phyloP scores from a whole-genome alignment of 805 yeast genomes.

The Candida maltosa region DNA sequence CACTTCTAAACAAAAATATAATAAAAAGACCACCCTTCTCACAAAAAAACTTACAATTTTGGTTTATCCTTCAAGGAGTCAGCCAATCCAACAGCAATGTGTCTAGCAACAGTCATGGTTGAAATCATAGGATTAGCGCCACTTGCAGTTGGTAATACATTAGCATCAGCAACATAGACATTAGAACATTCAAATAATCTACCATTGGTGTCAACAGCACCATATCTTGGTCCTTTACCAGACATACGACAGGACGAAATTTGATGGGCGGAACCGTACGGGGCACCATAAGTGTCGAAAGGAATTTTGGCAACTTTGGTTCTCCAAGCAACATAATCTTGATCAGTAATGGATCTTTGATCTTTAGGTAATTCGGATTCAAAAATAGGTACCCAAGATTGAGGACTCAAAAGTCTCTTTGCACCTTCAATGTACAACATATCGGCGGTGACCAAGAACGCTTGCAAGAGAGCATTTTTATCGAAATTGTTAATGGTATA shows the following conservation, averaged over 20 bases:
- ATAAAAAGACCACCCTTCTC: no score
- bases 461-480: conserved; percentile 33
- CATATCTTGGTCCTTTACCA: conserved; percentile 42
- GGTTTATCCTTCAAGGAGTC: conserved; percentile 26
- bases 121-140: conserved; percentile 56
- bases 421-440: conserved; percentile 49
- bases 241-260: conserved; percentile 51
- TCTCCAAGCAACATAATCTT: conserved; percentile 41
- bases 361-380: conserved; percentile 29
- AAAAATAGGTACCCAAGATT: conserved; percentile 34
- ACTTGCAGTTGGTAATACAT: conserved; percentile 49
- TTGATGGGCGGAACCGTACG: conserved; percentile 51
- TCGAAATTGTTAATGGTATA: conserved; percentile 42
- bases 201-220: conserved; percentile 44
- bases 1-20: no score
- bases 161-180: conserved; percentile 48
- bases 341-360: conserved; percentile 37
- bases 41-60: conserved; percentile 21
- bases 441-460: conserved; percentile 39
- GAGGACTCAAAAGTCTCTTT: conserved; percentile 35
- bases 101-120: conserved; percentile 45
- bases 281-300: conserved; percentile 24
- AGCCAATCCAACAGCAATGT: conserved; percentile 35
- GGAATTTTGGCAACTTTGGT: conserved; percentile 21
- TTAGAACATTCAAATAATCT: conserved; percentile 46